Conservation (phyloP, 2,329 filamentous ascomycete species). For the Hirsutella minnesotensis region DNA sequence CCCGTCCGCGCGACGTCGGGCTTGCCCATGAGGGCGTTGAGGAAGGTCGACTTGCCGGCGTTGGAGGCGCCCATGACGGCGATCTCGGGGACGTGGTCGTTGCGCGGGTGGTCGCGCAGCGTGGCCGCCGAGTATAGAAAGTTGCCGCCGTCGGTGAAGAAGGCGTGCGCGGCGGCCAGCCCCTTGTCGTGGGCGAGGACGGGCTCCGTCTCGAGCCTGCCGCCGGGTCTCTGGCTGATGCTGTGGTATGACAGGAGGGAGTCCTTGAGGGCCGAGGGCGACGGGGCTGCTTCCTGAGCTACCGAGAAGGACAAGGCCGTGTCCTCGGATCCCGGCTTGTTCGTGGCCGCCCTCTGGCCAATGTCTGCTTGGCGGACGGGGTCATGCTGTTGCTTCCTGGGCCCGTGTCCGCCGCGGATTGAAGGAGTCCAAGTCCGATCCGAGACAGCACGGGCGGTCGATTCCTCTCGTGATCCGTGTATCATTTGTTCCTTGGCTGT, state of each 20-base stretch:
- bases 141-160: constrained; percentile 17
- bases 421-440: too few relatives aligned
- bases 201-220: constrained; percentile 5
- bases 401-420: too few relatives aligned
- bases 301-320: neutral
- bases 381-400: too few relatives aligned
- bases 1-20: constrained; percentile 35
- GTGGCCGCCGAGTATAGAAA: constrained; percentile 39
- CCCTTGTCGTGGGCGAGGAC: constrained; percentile 12
- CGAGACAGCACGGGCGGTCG: too few relatives aligned
- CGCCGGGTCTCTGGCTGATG: constrained; percentile 7
- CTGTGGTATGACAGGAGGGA: constrained; percentile 7
- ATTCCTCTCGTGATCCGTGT: neutral
- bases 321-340: neutral
- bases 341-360: too few relatives aligned
- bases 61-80: constrained; percentile 80
- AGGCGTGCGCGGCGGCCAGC: constrained; percentile 16
- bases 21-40: constrained; percentile 63
- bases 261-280: constrained; percentile 3
- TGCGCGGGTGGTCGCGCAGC: constrained; percentile 37
- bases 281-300: neutral
- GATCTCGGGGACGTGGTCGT: constrained; percentile 46
- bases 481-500: too few relatives aligned
- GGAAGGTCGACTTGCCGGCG: constrained; percentile 78
- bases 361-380: too few relatives aligned